Percentiles rank a stretch among this genome's conserved stretches.
Evolutionary conservation across 225 moss, liverwort and hornwort species (phyloP).

Genomic region (Sphagnum tenellum): DNA sequence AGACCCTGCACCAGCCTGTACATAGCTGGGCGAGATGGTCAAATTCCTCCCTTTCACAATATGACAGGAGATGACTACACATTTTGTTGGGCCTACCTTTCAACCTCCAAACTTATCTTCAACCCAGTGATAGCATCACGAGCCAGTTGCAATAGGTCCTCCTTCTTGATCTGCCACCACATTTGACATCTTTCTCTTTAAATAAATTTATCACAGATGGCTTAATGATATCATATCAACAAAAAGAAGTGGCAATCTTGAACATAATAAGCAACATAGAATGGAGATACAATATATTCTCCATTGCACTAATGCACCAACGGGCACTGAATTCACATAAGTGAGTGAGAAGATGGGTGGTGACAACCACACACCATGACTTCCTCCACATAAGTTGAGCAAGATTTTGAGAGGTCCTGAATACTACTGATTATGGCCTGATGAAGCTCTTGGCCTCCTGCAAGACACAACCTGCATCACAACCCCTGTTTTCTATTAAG

Average conservation of each 20-base stretch:
- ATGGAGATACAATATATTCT: no score
- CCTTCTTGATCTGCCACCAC: constrained; percentile 19
- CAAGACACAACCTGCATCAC: constrained; percentile 29
- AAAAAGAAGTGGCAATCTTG: no score
- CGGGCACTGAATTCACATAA: not conserved
- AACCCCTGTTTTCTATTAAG: no score
- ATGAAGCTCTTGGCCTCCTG: constrained; percentile 40
- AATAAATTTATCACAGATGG: no score
- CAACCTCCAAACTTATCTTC: constrained; percentile 47
- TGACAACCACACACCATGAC: constrained; percentile 21
- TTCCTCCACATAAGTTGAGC: constrained; percentile 23
- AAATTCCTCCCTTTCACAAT: not conserved
- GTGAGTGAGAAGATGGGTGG: not conserved
- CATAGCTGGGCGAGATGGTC: no score
- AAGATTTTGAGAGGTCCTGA: constrained; percentile 26
- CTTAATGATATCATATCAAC: no score
- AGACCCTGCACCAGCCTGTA: no score
- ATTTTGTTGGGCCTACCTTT: constrained; percentile 17
- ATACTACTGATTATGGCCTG: constrained; percentile 44
- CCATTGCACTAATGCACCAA: no score
- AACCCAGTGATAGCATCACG: constrained; percentile 35
- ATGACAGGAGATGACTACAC: not conserved
- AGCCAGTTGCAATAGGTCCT: constrained; percentile 33
- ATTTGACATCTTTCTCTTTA: no score
- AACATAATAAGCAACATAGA: no score